A percentile compares a stretch with the other conserved stretches of the same genome.
Conservation (phyloP, 164 flowering plant genomes). For the Umbilicus rupestris region DNA sequence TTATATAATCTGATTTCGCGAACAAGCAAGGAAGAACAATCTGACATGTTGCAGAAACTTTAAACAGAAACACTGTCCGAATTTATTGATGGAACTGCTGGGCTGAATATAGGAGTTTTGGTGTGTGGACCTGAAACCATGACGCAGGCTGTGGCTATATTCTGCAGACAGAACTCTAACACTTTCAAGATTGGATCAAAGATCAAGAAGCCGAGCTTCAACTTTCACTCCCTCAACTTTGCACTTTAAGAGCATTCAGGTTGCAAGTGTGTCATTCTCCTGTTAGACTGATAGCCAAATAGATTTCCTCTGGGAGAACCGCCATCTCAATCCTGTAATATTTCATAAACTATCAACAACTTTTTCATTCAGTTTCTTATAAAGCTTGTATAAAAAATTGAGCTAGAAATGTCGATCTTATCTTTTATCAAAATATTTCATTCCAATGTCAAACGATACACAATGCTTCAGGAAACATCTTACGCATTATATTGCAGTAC, state of each 20-base stretch:
- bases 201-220: slow-evolving; percentile 32
- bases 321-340: neutral
- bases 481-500: neutral
- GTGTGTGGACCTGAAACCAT: slow-evolving; percentile 76
- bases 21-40: neutral
- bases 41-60: slow-evolving; percentile 7
- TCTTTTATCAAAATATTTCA: neutral
- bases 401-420: too few species aligned
- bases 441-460: neutral
- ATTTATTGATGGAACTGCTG: slow-evolving; percentile 30
- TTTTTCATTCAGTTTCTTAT: neutral
- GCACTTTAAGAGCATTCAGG: slow-evolving; percentile 27
- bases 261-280: neutral
- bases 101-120: slow-evolving; percentile 47
- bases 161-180: slow-evolving; percentile 28
- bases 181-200: slow-evolving; percentile 15
- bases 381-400: neutral
- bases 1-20: neutral
- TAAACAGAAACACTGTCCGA: slow-evolving; percentile 44
- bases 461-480: neutral
- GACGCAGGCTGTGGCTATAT: slow-evolving; percentile 58
- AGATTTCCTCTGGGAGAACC: too few species aligned
- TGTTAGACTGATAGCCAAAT: too few species aligned
- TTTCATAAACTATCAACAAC: slow-evolving; percentile 1
- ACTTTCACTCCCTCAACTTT: slow-evolving; percentile 72